These are phyloP conservation scores for Lentinula guzmanii DNA, from an alignment of 768 basidiomycete genomes.

Conservation along the genomic window DNA sequence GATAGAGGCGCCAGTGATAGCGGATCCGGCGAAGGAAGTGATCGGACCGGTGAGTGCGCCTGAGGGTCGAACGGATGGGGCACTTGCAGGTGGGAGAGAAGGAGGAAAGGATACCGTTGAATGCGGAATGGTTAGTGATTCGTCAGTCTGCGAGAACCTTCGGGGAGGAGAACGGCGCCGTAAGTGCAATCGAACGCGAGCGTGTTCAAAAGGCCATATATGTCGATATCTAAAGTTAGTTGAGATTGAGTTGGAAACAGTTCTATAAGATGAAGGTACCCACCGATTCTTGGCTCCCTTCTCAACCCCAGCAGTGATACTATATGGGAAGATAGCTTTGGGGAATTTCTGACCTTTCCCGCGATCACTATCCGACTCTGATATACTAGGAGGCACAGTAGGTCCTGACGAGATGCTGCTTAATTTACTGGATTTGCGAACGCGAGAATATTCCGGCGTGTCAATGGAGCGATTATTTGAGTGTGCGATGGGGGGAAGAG, in stretches of 20 bases:
- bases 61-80: neutral
- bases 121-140: neutral
- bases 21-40: neutral
- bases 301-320: conserved; percentile 93
- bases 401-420: neutral
- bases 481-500: neutral
- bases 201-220: conserved; percentile 97
- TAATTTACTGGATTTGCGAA: neutral
- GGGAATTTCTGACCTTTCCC: conserved; percentile 14
- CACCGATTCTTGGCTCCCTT: conserved; percentile 92
- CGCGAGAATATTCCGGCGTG: neutral
- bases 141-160: neutral
- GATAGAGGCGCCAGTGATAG: neutral
- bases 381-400: neutral
- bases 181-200: conserved; percentile 69
- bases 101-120: neutral
- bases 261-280: conserved; percentile 7
- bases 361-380: conserved; percentile 7
- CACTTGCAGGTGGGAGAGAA: neutral
- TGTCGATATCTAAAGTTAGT: conserved; percentile 61
- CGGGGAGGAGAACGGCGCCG: conserved; percentile 5
- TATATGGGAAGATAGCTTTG: conserved; percentile 60
- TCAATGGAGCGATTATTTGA: neutral
- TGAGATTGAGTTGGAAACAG: neutral
- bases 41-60: conserved; percentile 4